Evolutionary conservation across 139 green algal genomes (phyloP), one percentile per base, ranked within the genome.

Genomic region (Picochlorum sp.): DNA sequence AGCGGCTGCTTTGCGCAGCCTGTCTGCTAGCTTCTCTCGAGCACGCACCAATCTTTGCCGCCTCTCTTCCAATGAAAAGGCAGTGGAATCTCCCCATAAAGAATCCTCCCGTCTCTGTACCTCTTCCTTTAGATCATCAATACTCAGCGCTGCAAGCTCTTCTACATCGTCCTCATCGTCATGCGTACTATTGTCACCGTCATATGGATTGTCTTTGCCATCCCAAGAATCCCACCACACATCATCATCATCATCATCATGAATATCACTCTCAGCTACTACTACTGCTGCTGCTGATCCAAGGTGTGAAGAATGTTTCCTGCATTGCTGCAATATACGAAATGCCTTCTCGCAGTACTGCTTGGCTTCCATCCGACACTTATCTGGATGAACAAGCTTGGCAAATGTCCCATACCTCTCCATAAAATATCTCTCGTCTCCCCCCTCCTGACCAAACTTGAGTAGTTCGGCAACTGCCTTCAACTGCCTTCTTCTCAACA

Each of bases 101-200:
- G 34, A 16, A 6, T 64, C 58, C 30, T 68, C 56, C 20, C 61
- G 49, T 7, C 5, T 58, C 38, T n/a, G 15, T 15, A 74, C 62
- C 61, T 74, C 68, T 13, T 37, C 49, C 4, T 64, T 38, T 4
- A 74, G 16, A 5, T 58, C 68, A 6, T 70, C 49, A 57, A 71
- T 15, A 31, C 16, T 4, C 68, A 74, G 30, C 3, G 4, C 30
- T 14, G 16, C 5, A 15, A 73, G 47, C n/a, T 21, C n/a, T n/a
- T 31, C 23, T 11, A 18, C 7, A 23, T 71, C 61, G 1, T 18
- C 47, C 14, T n/a, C 6, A 24, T 18, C 2, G 6, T 24, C 47
- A 24, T 18, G 6, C 6, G 18, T 54, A 21, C 9, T 21, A 54
- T 30, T 30, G 26, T 54, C n/a, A 54, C 18, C n/a, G 14, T 54